Evolutionary conservation across 306 rosid genomes (phyloP), one percentile per base, ranked within the genome.

Genomic region (Cucurbita argyrosperma): DNA sequence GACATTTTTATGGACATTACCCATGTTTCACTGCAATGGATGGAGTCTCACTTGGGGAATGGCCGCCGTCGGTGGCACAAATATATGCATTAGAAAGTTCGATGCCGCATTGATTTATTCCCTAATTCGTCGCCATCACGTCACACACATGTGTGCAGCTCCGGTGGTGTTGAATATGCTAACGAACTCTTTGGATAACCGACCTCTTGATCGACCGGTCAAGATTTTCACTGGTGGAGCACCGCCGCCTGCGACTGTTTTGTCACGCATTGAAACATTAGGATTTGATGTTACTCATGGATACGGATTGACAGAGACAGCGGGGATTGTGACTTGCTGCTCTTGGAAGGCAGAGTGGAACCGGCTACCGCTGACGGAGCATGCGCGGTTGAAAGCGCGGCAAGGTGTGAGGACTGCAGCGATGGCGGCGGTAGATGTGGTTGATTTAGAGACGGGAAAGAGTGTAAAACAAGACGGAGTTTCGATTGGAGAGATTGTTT

Each of bases 11-110:
- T 91, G 97, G 97, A 91, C 96, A 0, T 84, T 91, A 3, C 90
- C 91, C 2, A 87, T 91, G 82, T 91, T 91, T 78, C 97, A 91
- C n/a, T 77, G 81, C 88, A 91, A 89, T 52, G 96, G 96, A 0
- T 92, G 96, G 96, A 74, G 81, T 21, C 1, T 21, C 76, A 79
- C 90, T 18, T 92, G 96, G 96, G 96, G 77, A 0, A 84, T 92
- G 2, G 93, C 96, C 0, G 97, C 91, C 2, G 82, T 84, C 0
- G 93, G 97, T 0, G 96, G 96, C 8, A 88, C 85, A 49, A 92
- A 89, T 38, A 10, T 92, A 8, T 89, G 91, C 56, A 18, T 84
- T 5, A 83, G 97, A 39, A 87, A 50, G 26, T 60, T 82, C 57
- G 86, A 89, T 73, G 89, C 84, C 14, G 80, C 81, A 0, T 54